Base-by-base conservation (phyloP, 1,139 yeast genomes). In the Debaryomyces fabryi region DNA sequence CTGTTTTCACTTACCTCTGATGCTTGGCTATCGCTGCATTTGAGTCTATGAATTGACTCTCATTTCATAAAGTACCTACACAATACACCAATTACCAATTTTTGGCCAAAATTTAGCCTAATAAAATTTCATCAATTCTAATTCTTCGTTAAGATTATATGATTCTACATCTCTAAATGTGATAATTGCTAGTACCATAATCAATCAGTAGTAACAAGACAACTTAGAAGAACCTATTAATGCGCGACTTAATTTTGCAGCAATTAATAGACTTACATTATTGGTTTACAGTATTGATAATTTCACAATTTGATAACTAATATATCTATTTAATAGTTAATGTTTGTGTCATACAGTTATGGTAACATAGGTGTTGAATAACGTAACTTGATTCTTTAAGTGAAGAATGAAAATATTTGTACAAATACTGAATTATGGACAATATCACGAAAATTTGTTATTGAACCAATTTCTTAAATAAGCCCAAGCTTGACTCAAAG, bases 401-500 rank as follows among this genome's bases (percentile, higher is more conserved):
- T 10, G 13, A 15, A 16, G 3, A 16, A 16, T 32, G 18, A 15
- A 32, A 15, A 32, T 18, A 32, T 7, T 32, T 16, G 35, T 18
- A 16, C n/a, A 32, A 32, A 32, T 35, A 21, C n/a, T 12, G 21
- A 12, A 38, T 8, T 21, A 13, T 16, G 12, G 20, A n/a, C 4
- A n/a, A 32, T 16, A 10, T 39, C 23, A 39, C 4, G 43, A 30
- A 30, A 40, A 40, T 40, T 32, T 21, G 9, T 40, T 29, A n/a
- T 23, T 21, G 12, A 30, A 40, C 35, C 9, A 21, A 13, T 18
- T 27, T 21, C 15, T 29, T 18, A 40, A 40, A 21, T 18, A 40
- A 12, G 37, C 21, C 43, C 43, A 40, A 8, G 43, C 37, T 30
- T 21, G 16, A 40, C 36, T 21, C 21, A 40, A 20, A 30, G 10